These are phyloP conservation scores for Linnemannia exigua DNA, from an alignment of 192 early-diverging fungal genomes.

Conservation along the genomic window DNA sequence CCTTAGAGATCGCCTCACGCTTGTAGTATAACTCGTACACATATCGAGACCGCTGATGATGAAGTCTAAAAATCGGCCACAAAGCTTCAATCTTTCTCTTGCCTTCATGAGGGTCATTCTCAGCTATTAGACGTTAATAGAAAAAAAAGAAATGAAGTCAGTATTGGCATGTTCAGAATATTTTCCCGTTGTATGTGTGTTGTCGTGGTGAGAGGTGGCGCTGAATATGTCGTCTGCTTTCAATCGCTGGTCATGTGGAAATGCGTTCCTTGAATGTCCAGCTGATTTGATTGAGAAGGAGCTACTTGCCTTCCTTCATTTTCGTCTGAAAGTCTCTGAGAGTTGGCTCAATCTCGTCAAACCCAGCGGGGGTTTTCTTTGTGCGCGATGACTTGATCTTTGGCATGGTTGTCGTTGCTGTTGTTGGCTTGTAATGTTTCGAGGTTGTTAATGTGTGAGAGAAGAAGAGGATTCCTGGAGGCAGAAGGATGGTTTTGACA, in stretches of 20 bases:
- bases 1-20: slow-evolving; percentile 92
- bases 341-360: slow-evolving; percentile 96
- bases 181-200: not conserved
- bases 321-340: slow-evolving; percentile 90
- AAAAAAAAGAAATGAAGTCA: not conserved
- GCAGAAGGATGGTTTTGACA: not conserved
- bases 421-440: not conserved
- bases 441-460: not conserved
- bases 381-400: slow-evolving; percentile 83
- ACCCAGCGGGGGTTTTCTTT: slow-evolving; percentile 93
- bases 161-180: not conserved
- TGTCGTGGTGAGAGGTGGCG: not conserved
- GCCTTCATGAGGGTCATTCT: slow-evolving; percentile 94
- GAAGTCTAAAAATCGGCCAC: slow-evolving; percentile 96
- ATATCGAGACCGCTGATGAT: slow-evolving; percentile 98
- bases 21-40: slow-evolving; percentile 97
- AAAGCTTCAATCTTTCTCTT: slow-evolving; percentile 93
- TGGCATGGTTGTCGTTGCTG: slow-evolving; percentile 66
- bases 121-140: slow-evolving; percentile 69
- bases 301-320: slow-evolving; percentile 91
- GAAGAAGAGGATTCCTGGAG: not conserved
- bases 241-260: no score
- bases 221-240: no score
- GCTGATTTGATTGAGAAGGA: not conserved
- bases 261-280: not conserved